Conservation (phyloP, 2,329 filamentous ascomycete genomes). For the Ramularia endophylla region DNA sequence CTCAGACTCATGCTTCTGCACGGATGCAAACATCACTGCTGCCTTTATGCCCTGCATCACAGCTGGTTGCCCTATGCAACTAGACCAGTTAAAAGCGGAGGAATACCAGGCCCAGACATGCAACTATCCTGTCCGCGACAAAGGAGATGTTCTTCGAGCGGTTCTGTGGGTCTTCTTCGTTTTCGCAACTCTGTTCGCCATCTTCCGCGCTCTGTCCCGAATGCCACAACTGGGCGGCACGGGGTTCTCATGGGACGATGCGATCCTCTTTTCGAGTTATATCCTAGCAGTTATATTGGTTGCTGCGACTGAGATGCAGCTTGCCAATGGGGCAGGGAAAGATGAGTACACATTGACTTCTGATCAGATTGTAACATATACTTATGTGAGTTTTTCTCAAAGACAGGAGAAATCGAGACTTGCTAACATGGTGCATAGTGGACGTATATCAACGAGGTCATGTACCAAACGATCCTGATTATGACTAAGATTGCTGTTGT, state of each 20-base stretch:
- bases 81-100: too few species aligned
- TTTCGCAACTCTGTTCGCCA: slow-evolving; percentile 11
- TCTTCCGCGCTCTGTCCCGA: slow-evolving; percentile 13
- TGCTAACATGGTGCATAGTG: slow-evolving; percentile 3
- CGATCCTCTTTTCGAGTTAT: slow-evolving; percentile 10
- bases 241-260: slow-evolving; percentile 17
- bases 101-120: slow-evolving; percentile 6
- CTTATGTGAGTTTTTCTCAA: slow-evolving; percentile 4
- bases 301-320: slow-evolving; percentile 7
- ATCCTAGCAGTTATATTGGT: slow-evolving; percentile 10
- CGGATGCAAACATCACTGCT: too few species aligned
- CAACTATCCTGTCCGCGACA: slow-evolving; percentile 4
- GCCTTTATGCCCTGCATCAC: too few species aligned
- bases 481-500: slow-evolving; percentile 16
- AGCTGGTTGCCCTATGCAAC: too few species aligned
- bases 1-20: too few species aligned
- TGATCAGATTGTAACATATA: slow-evolving; percentile 2
- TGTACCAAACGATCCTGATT: slow-evolving; percentile 17
- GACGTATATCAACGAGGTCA: slow-evolving; percentile 16
- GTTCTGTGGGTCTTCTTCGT: slow-evolving; percentile 14
- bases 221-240: slow-evolving; percentile 11
- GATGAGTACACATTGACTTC: slow-evolving; percentile 6
- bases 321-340: slow-evolving; percentile 7
- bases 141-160: slow-evolving; percentile 5
- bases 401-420: background rate